Conservation (phyloP, 148 eudicot genomes). For the Rhododendron ferrugineum region DNA sequence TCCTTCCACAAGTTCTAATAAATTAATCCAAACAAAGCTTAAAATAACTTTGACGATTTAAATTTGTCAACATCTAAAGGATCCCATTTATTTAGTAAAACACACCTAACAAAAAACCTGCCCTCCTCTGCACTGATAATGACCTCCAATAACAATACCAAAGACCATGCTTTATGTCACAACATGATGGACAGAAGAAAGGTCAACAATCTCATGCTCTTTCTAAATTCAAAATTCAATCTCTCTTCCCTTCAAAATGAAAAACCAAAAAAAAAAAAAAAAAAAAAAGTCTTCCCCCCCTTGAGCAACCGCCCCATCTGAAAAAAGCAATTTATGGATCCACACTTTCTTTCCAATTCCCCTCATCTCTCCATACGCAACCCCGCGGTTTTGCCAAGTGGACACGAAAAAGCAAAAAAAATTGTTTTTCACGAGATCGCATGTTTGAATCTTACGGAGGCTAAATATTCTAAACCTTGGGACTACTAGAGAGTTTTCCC, state of each 20-base stretch:
- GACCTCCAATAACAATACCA: conserved; percentile 9
- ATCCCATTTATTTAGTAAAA: background rate
- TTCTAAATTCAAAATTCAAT: background rate
- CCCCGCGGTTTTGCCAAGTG: background rate
- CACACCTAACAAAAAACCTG: conserved; percentile 18
- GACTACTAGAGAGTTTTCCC: background rate
- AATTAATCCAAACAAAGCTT: background rate
- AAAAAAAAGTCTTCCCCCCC: background rate
- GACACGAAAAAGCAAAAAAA: too few species aligned
- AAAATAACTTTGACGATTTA: background rate
- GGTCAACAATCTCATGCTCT: conserved; percentile 18
- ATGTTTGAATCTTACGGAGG: too few species aligned
- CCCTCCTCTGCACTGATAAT: conserved; percentile 1
- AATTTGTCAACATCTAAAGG: conserved; percentile 7
- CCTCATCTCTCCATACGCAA: background rate
- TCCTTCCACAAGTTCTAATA: background rate
- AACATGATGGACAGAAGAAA: background rate
- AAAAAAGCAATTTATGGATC: background rate
- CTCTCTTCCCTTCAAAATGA: background rate
- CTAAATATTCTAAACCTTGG: too few species aligned
- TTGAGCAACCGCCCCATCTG: conserved; percentile 6
- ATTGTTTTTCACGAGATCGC: too few species aligned
- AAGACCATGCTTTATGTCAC: conserved; percentile 10
- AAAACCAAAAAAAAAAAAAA: background rate
- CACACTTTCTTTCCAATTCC: background rate